Conservation (phyloP, 1,284 basidiomycete species). For the Tilletia indica region DNA sequence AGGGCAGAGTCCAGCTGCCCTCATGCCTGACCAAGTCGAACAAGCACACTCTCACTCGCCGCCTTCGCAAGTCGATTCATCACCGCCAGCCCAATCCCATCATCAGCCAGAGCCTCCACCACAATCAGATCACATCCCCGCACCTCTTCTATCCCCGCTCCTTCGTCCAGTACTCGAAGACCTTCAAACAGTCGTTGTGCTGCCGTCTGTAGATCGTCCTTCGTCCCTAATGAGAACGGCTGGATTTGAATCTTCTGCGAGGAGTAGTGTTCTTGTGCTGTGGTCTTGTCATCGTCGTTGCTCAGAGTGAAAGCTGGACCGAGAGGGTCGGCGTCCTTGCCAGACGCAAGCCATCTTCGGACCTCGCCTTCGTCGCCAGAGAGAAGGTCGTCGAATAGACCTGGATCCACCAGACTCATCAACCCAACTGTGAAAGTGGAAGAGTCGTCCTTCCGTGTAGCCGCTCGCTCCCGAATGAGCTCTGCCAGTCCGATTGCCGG, state of each 20-base stretch:
- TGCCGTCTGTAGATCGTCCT: slow-evolving; percentile 66
- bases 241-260: slow-evolving; percentile 36
- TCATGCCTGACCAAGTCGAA: not conserved
- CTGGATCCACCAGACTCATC: slow-evolving; percentile 65
- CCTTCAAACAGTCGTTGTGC: slow-evolving; percentile 86
- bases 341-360: not conserved
- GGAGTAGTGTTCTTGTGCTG: too few relatives aligned
- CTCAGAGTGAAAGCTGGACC: not conserved
- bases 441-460: not conserved
- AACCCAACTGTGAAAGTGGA: slow-evolving; percentile 65
- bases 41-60: slow-evolving; percentile 58
- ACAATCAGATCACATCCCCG: slow-evolving; percentile 76
- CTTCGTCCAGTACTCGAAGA: slow-evolving; percentile 72
- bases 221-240: slow-evolving; percentile 64
- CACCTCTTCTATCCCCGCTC: slow-evolving; percentile 36
- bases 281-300: too few relatives aligned
- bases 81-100: slow-evolving; percentile 82
- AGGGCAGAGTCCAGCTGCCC: too few relatives aligned
- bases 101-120: slow-evolving; percentile 79
- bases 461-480: not conserved
- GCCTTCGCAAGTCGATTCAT: slow-evolving; percentile 99
- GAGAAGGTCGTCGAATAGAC: not conserved
- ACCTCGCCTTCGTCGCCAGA: not conserved
- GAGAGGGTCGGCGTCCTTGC: not conserved
- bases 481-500: not conserved